Base-by-base conservation (phyloP, 495 filamentous ascomycete species). In the Penicillium mononematosum region DNA sequence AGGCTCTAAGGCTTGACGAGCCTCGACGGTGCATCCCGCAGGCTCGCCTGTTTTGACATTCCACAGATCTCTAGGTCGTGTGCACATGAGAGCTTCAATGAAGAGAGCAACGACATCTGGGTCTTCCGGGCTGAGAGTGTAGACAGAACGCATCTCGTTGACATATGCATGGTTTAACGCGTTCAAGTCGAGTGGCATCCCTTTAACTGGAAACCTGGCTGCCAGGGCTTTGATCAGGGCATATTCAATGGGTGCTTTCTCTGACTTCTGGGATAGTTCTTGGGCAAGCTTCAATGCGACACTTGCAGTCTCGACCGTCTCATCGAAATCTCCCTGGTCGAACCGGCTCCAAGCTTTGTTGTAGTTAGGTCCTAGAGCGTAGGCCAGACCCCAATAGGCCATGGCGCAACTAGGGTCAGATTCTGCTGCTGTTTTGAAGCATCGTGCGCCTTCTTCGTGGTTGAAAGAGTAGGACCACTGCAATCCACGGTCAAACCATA, bases 401-500 rank as follows among this genome's bases (percentile, higher is more conserved):
- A 45, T 45, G n/a, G 9, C 52, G 27, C 59, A 61, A 9, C 41
- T 20, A 2, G 47, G 34, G 20, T 61, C 59, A 44, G 32, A 16
- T n/a, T 27, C 19, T 24, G 52, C 32, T n/a, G 59, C 48, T 14
- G 17, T 27, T 38, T 51, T 25, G 43, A 61, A 61, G 36, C 59
- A 61, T 5, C 17, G 27, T 5, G 34, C 59, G 4, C 49, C 59
- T 50, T 54, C 59, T 7, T 50, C 55, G 29, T 61, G 59, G 16
- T 61, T 61, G 55, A 61, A 61, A n/a, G 44, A 49, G 27, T 58
- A 53, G 16, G 55, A 43, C 59, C 59, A 61, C 14, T 50, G 29
- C 10, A 58, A 47, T 17, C 59, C 59, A 17, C 59, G 59, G 36
- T 58, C 29, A 12, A 61, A 61, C 59, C 59, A 61, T 24, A 22